Base-by-base conservation (phyloP, 345 rosid species). In the Camelina sativa region DNA sequence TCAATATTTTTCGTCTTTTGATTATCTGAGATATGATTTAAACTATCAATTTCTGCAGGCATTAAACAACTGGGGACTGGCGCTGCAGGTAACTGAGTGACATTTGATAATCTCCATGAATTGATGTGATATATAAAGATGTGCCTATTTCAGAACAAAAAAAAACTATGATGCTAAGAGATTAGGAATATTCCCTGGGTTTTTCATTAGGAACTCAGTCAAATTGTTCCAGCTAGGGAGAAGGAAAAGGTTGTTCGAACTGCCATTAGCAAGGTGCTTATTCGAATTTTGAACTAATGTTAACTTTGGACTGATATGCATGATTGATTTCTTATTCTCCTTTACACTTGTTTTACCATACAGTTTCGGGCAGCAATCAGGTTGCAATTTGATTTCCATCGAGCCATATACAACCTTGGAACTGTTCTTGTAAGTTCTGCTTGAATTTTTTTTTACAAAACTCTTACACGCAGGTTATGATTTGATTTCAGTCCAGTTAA, bases 381-480 rank as follows among this genome's bases (percentile, higher is more conserved):
- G 78, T 81, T 92, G 85, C 99, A 95, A 55, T 95, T 90, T 79
- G 97, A 92, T 82, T 95, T 95, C 79, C 99, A 92, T 78, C 81
- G 99, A 83, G 99, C 94, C 76, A 95, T 95, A 54, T 90, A 92
- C 91, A 92, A 95, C 84, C 97, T 92, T 19, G 99, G 99, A 82
- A 95, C 99, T 74, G 99, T 95, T 72, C 80, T 95, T 92, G 98
- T 90, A 22, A 83, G 90, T 83, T 76, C 50, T 62, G 43, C 13
- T 40, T 40, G 43, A 10, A 40, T 35, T 10, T 57, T 63, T 19
- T 46, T 62, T 50, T 25, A 38, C 19, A 53, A 32, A 32, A 25
- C 1, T 46, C 53, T 59, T 17, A 61, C n/a, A 15, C 68, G 25
- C 28, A 51, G 32, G 4, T 4, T 40, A 46, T 23, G 25, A 23